Evolutionary conservation across 345 rosid species (phyloP), one percentile per base, ranked within the genome.

Genomic region (Brassica incana): DNA sequence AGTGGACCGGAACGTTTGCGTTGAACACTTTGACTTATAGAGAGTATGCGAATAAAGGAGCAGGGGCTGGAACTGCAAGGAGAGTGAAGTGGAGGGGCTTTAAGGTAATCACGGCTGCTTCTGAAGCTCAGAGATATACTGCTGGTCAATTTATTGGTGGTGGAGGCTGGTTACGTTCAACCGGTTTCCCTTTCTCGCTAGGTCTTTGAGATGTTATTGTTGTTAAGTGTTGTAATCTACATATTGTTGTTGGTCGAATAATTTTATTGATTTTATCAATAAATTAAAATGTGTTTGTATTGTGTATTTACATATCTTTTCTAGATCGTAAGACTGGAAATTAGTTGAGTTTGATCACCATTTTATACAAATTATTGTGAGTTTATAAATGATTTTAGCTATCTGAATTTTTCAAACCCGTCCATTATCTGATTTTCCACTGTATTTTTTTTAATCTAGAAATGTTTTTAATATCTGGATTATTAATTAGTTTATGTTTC

Each of bases 21-120:
- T 78, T 91, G 23, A 35, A 27, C 62, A 95, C 99, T 10, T 32
- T 92, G 86, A 80, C 72, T 58, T 95, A 95, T 8, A 87, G 87
- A 33, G 99, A 95, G 89, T 85, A 90, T 70, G 83, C 74, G 54
- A 95, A 95, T 77, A 77, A 36, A 0, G 99, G 98, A 5, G 83
- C 87, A 1, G 99, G 99, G 1, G 92, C 98, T 0, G 88, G 72
- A 3, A 93, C 94, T 10, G 86, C 93, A 0, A 78, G 56, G 23
- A 87, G 99, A 72, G 99, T 93, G 54, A 83, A 25, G 0, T 95
- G 98, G 99, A 76, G 12, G 54, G 99, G 99, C n/a, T 85, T 50
- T 65, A 90, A 76, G 75, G 93, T 91, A 58, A 86, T 92, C 4
- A 81, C 83, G 0, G 76, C 83, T 48, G 86, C 88, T 7, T 32